Conservation (phyloP, 805 yeast species). For the Maudiozyma turicensis region DNA sequence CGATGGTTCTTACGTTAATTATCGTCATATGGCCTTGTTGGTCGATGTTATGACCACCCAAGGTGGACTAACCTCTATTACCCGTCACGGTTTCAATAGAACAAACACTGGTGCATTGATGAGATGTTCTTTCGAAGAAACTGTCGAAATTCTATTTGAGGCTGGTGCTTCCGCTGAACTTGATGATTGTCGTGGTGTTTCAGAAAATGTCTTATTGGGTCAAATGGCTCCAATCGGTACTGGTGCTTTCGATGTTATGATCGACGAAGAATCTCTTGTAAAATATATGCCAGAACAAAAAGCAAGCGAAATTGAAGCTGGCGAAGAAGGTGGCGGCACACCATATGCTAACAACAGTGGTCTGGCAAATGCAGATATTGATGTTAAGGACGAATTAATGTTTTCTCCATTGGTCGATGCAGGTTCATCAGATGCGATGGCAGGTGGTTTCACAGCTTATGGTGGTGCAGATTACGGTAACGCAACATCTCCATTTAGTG, state of each 20-base stretch:
- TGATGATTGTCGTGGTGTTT: slow-evolving; percentile 97
- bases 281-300: slow-evolving; percentile 36
- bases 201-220: slow-evolving; percentile 94
- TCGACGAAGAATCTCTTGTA: slow-evolving; percentile 80
- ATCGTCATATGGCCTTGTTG: slow-evolving; percentile 94
- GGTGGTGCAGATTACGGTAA: slow-evolving; percentile 67
- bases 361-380: slow-evolving; percentile 49
- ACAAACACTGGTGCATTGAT: slow-evolving; percentile 97
- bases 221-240: slow-evolving; percentile 99
- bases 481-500: slow-evolving; percentile 43
- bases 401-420: slow-evolving; percentile 91
- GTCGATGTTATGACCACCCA: slow-evolving; percentile 98
- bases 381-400: slow-evolving; percentile 61
- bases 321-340: slow-evolving; percentile 76
- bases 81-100: slow-evolving; percentile 98
- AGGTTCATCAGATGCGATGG: slow-evolving; percentile 61
- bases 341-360: slow-evolving; percentile 72
- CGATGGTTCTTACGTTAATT: slow-evolving; percentile 98
- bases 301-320: slow-evolving; percentile 32
- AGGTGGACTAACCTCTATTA: slow-evolving; percentile 96
- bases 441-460: slow-evolving; percentile 83
- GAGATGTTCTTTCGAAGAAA: slow-evolving; percentile 99
- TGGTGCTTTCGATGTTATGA: slow-evolving; percentile 92
- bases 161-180: slow-evolving; percentile 98
- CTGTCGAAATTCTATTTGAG: slow-evolving; percentile 93